These are phyloP conservation scores for Eucalyptus curtisii DNA, from an alignment of 345 rosid species.

Conservation along the genomic window DNA sequence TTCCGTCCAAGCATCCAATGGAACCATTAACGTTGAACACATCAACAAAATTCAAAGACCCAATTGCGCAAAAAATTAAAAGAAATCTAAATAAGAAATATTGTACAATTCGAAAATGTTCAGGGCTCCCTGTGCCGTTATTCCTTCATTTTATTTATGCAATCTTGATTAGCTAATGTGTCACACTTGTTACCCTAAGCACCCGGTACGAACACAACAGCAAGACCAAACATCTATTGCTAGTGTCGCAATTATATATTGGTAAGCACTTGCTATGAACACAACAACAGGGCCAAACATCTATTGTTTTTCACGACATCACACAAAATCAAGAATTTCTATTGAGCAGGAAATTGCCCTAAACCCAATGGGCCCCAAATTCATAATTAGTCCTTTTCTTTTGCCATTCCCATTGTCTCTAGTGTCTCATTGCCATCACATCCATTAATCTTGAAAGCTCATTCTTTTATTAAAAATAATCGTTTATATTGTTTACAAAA, in stretches of 20 bases:
- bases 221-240: neutral
- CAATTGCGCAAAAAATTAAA: neutral
- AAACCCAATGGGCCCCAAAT: neutral
- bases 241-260: neutral
- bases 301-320: neutral
- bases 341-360: neutral
- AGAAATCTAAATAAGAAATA: neutral
- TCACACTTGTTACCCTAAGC: neutral
- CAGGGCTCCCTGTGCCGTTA: neutral
- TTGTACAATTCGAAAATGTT: neutral
- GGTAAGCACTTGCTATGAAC: neutral
- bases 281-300: neutral
- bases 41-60: neutral
- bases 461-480: neutral
- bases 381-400: neutral
- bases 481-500: fast-evolving
- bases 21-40: neutral
- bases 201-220: neutral
- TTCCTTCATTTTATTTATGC: neutral
- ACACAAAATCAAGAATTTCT: neutral
- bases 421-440: neutral
- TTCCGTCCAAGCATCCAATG: neutral
- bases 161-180: neutral
- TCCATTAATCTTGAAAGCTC: neutral
- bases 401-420: neutral